Base-by-base conservation (phyloP, 176 grass and related monocot genomes). In the Chloris gayana region DNA sequence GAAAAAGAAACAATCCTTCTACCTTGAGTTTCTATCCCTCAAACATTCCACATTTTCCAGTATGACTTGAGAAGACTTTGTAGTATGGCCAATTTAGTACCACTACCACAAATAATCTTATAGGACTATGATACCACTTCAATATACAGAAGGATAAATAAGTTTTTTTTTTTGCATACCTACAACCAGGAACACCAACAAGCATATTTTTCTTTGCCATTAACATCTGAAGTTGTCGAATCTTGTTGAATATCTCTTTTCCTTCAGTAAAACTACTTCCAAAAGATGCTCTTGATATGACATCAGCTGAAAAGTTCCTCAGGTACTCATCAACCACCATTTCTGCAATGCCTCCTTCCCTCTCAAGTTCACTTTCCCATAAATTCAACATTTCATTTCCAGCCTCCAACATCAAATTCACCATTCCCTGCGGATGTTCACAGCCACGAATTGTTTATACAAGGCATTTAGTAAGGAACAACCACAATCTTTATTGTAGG, bases 251-350 rank as follows among this genome's bases (percentile, higher is more conserved):
- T 79, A 97, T 89, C 72, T 93, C 88, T 59, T 91, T 85, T 0
- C 94, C 91, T 91, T 84, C 77, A 34, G 62, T 14, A 7, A 89
- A 93, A 74, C 84, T 91, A 69, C 85, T 91, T 6, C 94, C 94
- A 34, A 97, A 97, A 79, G 85, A 91, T 76, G 84, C 72, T 64
- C 67, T 91, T 47, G 91, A 93, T 85, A 97, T 85, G 37, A 93
- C 73, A 89, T 93, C 89, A 83, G 86, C 91, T 74, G 94, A 97
- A 73, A 97, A 89, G 44, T 50, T 89, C 62, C 88, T 91, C 81
- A 97, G 81, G 62, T 84, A 84, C 38, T 83, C 85, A 87, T 93
- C 83, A 18, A 97, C 82, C 69, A 93, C 64, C 50, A 97, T 88
- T 77, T 97, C 94, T 46, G 53, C 68, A 51, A 74, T 86, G 45